phyloP scores from a whole-genome alignment of 768 basidiomycete species.

The Amanita exitialis region DNA sequence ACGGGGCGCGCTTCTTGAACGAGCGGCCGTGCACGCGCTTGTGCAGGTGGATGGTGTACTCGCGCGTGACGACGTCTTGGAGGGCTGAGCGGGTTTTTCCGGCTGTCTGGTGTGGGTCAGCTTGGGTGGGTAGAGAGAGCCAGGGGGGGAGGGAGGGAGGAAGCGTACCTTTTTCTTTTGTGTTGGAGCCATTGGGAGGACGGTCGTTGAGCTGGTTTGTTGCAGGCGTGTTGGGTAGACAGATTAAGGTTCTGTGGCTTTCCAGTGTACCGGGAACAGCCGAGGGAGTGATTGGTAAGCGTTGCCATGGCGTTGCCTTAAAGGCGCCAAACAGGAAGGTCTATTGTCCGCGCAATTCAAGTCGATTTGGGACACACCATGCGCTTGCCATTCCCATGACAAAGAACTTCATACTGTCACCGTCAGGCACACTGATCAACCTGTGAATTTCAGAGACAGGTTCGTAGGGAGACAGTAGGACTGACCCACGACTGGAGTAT shows the following conservation, averaged over 20 bases:
- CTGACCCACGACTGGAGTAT: too few relatives aligned
- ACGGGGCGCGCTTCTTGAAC: conserved; percentile 97
- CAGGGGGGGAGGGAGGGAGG: too few relatives aligned
- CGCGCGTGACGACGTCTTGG: conserved; percentile 95
- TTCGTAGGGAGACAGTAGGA: too few relatives aligned
- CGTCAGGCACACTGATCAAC: too few relatives aligned
- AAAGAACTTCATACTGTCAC: too few relatives aligned
- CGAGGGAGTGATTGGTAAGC: conserved; percentile 11
- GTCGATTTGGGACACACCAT: too few relatives aligned
- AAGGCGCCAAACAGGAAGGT: too few relatives aligned
- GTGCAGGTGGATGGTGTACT: conserved; percentile 98
- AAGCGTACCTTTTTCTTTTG: conserved; percentile 41
- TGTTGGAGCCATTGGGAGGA: conserved; percentile 32
- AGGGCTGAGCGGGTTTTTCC: conserved; percentile 94
- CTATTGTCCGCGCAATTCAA: too few relatives aligned
- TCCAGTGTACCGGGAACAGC: conserved; percentile 20
- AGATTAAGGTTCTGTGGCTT: conserved; percentile 57
- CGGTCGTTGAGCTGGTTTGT: background rate
- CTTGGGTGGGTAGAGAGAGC: background rate
- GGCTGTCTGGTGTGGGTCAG: conserved; percentile 34
- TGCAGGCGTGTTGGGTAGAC: conserved; percentile 30
- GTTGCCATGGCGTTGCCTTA: background rate
- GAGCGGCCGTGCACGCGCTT: conserved; percentile 86
- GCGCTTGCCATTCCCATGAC: too few relatives aligned
- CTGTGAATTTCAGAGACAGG: too few relatives aligned